Evolutionary conservation across 495 filamentous ascomycete species (phyloP), one percentile per base, ranked within the genome.

Genomic region (Penicilliopsis zonata): DNA sequence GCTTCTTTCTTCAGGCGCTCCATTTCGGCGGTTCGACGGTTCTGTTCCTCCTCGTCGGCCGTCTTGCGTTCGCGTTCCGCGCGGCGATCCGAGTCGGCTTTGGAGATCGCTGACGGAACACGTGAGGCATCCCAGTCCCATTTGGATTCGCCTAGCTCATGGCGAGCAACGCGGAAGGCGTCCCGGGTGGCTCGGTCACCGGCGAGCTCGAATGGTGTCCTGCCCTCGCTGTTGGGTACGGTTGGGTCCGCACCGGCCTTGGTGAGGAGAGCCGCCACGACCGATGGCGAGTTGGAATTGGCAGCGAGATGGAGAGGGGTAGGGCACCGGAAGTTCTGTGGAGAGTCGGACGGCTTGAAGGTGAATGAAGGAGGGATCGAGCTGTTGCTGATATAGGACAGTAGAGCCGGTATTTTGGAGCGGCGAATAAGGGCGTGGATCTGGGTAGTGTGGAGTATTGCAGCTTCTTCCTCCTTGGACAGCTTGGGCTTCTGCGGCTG

Each of bases 111-210:
- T 0, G 73, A 46, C 1, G 88, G 86, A 0, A 96, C 73, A 13
- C 67, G 64, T 2, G 85, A 79, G 1, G 52, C 57, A 2, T 76
- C 68, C 92, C 92, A 98, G 50, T 86, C 69, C 82, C 82, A 94
- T 33, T 51, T 55, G 0, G 44, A 42, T 46, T 90, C 86, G 2
- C 86, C 87, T 1, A 95, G 63, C 44, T 88, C 80, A 28, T 69
- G 64, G 6, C 90, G 77, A 1, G 86, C 85, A 14, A 95, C 68
- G 3, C 92, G 80, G 62, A 98, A 98, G 3, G 86, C 83, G 45
- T 96, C 88, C 1, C 90, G 73, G 0, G 86, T 94, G 2, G 78
- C 59, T 2, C 87, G 72, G 49, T 96, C 85, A 18, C 92, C 85
- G 7, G 83, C 73, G 3, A 96, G 69, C 24, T 92, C 85, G 49